These are phyloP conservation scores for Pyricularia pennisetigena DNA, from an alignment of 2,329 filamentous ascomycete genomes.

Conservation along the genomic window DNA sequence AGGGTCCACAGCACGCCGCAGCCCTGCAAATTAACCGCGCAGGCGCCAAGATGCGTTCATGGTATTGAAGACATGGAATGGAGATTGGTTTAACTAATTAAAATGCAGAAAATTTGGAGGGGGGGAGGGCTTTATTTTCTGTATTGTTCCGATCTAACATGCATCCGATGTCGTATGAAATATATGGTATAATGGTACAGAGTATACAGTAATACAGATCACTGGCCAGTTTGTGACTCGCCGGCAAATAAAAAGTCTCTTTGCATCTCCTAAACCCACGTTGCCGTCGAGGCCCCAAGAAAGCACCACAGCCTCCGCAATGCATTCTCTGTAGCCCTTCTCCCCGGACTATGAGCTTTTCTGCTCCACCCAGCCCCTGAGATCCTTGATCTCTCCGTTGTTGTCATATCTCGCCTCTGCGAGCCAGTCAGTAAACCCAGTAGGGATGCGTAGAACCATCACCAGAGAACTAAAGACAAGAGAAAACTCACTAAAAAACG, in stretches of 20 bases:
- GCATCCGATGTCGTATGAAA: neutral
- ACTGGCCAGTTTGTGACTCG: neutral
- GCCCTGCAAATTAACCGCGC: neutral
- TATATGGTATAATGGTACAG: neutral
- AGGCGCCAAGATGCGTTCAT: neutral
- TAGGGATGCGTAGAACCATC: neutral
- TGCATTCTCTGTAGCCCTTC: neutral
- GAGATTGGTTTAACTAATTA: neutral
- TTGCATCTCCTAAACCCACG: neutral
- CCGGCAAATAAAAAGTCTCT: neutral
- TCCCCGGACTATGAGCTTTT: neutral
- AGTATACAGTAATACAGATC: neutral
- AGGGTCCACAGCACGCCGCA: neutral
- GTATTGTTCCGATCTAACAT: neutral
- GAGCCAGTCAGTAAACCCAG: neutral
- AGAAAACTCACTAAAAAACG: slow-evolving; percentile 79
- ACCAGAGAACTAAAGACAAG: neutral
- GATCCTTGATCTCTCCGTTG: slow-evolving; percentile 1
- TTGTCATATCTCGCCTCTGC: slow-evolving; percentile 6
- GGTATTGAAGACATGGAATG: neutral
- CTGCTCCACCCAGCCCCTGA: neutral
- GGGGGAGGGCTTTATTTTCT: too few species aligned
- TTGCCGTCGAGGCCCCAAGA: neutral
- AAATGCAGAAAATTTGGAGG: too few species aligned
- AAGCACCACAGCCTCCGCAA: neutral